Conservation (phyloP, 768 basidiomycete species). For the Dacryopinax primogenitus region DNA sequence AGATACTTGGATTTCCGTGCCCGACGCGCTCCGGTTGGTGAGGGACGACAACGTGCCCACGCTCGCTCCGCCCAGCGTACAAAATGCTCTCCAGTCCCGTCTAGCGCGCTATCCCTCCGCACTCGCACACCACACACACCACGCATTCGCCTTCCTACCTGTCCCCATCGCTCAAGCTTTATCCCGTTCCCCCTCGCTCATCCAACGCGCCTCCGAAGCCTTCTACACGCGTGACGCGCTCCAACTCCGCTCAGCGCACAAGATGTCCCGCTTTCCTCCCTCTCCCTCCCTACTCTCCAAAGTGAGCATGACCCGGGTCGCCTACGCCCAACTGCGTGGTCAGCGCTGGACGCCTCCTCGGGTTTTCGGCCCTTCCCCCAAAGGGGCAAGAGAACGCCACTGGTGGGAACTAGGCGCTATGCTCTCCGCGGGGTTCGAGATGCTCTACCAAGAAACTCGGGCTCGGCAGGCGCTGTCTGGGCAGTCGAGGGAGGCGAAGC, state of each 20-base stretch:
- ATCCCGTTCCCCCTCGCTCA: constrained; percentile 44
- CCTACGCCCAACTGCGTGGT: constrained; percentile 84
- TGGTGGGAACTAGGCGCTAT: neutral
- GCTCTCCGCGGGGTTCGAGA: constrained; percentile 73
- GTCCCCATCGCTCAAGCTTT: constrained; percentile 65
- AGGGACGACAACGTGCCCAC: constrained; percentile 44
- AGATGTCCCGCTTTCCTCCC: constrained; percentile 84
- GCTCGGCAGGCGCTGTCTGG: constrained; percentile 31
- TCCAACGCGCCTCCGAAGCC: constrained; percentile 77
- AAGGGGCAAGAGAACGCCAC: constrained; percentile 14
- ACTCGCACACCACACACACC: constrained; percentile 55
- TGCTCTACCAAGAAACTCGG: constrained; percentile 80
- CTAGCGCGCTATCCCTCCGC: constrained; percentile 54
- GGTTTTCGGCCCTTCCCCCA: constrained; percentile 51
- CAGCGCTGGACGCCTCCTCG: constrained; percentile 90
- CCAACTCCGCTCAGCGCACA: constrained; percentile 75
- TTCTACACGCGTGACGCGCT: constrained; percentile 93
- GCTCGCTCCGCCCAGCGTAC: constrained; percentile 45
- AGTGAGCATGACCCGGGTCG: constrained; percentile 72
- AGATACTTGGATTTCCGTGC: constrained; percentile 40
- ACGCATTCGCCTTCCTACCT: constrained; percentile 67
- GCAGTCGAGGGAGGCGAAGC: constrained; percentile 40
- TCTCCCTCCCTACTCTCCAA: constrained; percentile 44
- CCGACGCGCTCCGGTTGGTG: constrained; percentile 53
- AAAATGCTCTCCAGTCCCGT: constrained; percentile 37